Base-by-base conservation (phyloP, 2,329 filamentous ascomycete species). In the Pseudogymnoascus sp. region DNA sequence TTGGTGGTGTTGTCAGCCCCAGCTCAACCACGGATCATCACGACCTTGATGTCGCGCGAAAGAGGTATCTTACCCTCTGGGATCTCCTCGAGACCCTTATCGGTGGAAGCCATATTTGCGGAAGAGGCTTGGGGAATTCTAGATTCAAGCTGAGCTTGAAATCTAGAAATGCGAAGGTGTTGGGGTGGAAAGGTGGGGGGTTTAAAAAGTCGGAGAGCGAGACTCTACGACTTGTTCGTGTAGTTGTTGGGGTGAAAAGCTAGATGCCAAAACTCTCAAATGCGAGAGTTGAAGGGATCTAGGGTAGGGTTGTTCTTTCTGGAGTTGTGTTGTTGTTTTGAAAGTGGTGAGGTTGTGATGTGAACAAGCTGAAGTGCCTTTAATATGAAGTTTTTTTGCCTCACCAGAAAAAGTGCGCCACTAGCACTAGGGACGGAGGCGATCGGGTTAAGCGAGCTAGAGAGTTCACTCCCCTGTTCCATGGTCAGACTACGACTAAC, bases 31-130 rank as follows among this genome's bases (percentile, higher is more conserved):
- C 7, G 30, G 16, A 30, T 30, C 47, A 38, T 34, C 58, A 37
- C 58, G 20, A 25, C 2, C 25, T 5, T 5, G 32, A 20, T 22
- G 28, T 61, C 54, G 54, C 20, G n/a, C 32, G 34, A 30, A 28
- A 14, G 43, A n/a, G 25, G 25, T 61, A 66, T 86, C 90, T 82
- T 83, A 96, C 91, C 85, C 84, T 96, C 91, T 77, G 90, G 88
- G 80, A 96, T 88, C 78, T 97, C 93, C 84, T 97, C 92, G 82
- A 97, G 91, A 84, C 93, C 93, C 85, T 95, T 96, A 73, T 91
- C 89, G 77, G 88, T 87, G 65, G 78, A 75, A 91, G 92, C 93
- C 93, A 97, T 97, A 85, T 89, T 97, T 93, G 90, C 87, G 87
- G 80, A 71, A 28, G 12, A 60, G 54, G 38, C 58, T 74, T 67